Base-by-base conservation (phyloP, 306 rosid genomes). In the Pyrus communis region DNA sequence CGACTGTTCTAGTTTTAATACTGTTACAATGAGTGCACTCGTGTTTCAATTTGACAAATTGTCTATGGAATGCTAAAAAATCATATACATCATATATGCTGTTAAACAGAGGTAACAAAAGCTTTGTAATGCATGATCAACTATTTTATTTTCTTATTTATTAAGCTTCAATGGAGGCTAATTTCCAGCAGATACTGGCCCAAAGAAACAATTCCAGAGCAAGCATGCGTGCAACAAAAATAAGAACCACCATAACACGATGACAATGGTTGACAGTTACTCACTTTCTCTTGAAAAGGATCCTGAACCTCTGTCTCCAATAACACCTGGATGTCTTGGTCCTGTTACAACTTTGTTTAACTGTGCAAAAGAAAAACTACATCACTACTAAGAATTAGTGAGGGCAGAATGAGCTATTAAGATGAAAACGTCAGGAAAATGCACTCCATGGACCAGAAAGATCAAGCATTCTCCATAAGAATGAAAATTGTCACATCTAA, bases 341-440 rank as follows among this genome's bases (percentile, higher is more conserved):
- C 98, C 98, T n/a, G 91, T 90, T 23, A 94, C 98, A 58, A 70
- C 85, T 86, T 92, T 94, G 96, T 94, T 90, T 90, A 94, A 84
- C 98, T 94, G 88, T 28, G 12, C 11, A 55, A 80, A 54, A 73
- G 77, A 79, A 81, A 58, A 55, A 62, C 52, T 78, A 76, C 27
- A 58, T 78, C 46, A 69, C 51, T 18, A 69, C 45, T 59, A 25
- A 22, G 27, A 52, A 25, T 30, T 23, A 5, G 54, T 12, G 8
- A 11, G 54, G 40, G 27, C 23, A 0, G 17, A 38, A 14, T 31
- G 27, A 17, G 6, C 9, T 11, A 30, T 66, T 43, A 66, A 42
- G 19, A 28, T 28, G 60, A 25, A 17, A 18, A 46, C 7, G 17
- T 18, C 45, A 33, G 49, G 49, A 35, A 19, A 9, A 35, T 21